phyloP scores from a whole-genome alignment of 176 grass and related monocot species.

The Themeda triandra region DNA sequence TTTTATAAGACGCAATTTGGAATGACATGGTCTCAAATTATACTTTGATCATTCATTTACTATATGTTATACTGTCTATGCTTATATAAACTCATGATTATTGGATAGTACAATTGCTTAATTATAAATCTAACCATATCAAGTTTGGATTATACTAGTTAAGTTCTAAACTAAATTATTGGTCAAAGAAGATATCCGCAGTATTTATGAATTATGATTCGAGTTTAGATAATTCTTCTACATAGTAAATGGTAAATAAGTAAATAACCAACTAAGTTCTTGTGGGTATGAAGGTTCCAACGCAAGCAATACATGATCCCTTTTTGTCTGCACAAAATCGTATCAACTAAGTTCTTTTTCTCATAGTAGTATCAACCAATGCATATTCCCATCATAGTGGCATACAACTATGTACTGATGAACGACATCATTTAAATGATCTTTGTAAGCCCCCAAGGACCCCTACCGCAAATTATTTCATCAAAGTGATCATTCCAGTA shows the following conservation, averaged over 20 bases:
- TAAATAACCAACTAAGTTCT: neutral
- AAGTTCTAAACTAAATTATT: no score
- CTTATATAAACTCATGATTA: neutral
- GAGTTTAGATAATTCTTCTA: neutral
- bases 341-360: neutral
- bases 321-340: neutral
- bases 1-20: neutral
- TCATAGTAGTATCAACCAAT: neutral
- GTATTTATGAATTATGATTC: no score
- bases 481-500: neutral
- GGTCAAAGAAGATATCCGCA: no score
- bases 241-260: neutral
- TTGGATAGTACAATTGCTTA: no score
- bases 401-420: conserved; percentile 8
- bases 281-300: neutral
- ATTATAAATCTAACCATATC: neutral
- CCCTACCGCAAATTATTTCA: neutral
- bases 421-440: neutral
- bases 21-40: neutral
- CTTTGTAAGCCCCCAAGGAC: neutral
- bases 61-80: neutral
- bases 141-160: no score
- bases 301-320: neutral
- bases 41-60: neutral
- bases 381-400: conserved; percentile 12